Conservation (phyloP, 1,284 basidiomycete genomes). For the Salmacisia buchloeana region DNA sequence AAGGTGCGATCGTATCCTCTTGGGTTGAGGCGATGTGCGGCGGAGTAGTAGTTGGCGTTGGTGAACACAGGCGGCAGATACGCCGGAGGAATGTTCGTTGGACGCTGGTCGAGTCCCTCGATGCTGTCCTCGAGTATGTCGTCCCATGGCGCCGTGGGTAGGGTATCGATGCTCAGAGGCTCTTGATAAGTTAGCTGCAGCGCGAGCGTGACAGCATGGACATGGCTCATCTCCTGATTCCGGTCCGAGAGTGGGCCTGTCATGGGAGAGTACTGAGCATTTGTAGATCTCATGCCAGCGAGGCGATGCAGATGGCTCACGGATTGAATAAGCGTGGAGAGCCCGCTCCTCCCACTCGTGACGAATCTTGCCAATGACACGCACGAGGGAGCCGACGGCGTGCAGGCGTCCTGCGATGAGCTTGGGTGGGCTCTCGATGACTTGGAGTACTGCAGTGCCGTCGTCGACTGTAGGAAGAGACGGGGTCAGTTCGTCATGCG, state of each 20-base stretch:
- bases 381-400: neutral
- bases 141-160: neutral
- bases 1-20: neutral
- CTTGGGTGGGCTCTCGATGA: conserved; percentile 12
- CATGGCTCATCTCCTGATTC: neutral
- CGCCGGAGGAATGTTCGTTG: neutral
- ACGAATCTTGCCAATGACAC: neutral
- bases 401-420: neutral
- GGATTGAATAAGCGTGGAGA: neutral
- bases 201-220: neutral
- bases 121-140: neutral
- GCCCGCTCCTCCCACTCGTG: neutral
- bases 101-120: too few species aligned
- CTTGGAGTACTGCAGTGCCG: conserved; percentile 24
- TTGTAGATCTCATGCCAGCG: neutral
- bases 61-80: conserved; percentile 3
- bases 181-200: neutral
- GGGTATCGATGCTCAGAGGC: neutral
- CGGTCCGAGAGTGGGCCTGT: neutral
- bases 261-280: neutral
- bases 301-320: neutral
- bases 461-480: conserved; percentile 19
- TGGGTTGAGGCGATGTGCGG: neutral
- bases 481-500: neutral
- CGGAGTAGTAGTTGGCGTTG: neutral